Evolutionary conservation across 345 rosid genomes (phyloP), one percentile per base, ranked within the genome.

Genomic region (Eucalyptus pauciflora): DNA sequence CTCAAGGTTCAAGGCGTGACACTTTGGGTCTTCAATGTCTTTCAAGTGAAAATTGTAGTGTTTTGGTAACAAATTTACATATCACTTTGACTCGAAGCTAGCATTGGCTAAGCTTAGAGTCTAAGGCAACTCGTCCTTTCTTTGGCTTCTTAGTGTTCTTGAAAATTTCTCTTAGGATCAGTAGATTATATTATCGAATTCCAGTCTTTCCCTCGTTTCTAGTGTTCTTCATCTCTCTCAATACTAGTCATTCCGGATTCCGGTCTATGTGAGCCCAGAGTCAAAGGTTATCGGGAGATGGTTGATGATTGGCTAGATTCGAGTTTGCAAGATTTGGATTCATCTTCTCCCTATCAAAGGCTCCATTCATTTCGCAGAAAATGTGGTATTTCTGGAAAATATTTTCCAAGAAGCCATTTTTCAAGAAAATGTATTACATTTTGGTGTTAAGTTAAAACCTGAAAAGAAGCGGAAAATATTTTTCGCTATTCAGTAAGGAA

Each of bases 331-430:
- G 24, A 7, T 58, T 4, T 58, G 13, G 64, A 25, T 58, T 25
- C 64, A 58, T 58, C 64, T 58, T 24, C 64, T 58, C 64, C 29
- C 64, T 58, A 52, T 18, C 58, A 3, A 52, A 52, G 10, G 3
- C 8, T 51, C 22, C 4, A 51, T 51, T 17, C 1, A 1, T 51
- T 51, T 51, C 0, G 22, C 2, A 0, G 0, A 51, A 51, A 51
- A 17, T 51, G 1, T 51, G 1, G 3, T 8, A 1, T 51, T 16
- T 51, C 1, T 0, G 8, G 6, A 51, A 17, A 51, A 51, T 51
- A 51, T 17, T 51, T 51, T 51, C 4, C 56, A 51, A 51, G 0
- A 51, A 51, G 0, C 8, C 2, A 51, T 51, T 51, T 51, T 51
- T 51, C 54, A 51, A 3, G 9, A 51, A 51, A 51, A 17, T 51